Base-by-base conservation (phyloP, 352 stramenopile species). In the Pythium rhizo-oryzae region DNA sequence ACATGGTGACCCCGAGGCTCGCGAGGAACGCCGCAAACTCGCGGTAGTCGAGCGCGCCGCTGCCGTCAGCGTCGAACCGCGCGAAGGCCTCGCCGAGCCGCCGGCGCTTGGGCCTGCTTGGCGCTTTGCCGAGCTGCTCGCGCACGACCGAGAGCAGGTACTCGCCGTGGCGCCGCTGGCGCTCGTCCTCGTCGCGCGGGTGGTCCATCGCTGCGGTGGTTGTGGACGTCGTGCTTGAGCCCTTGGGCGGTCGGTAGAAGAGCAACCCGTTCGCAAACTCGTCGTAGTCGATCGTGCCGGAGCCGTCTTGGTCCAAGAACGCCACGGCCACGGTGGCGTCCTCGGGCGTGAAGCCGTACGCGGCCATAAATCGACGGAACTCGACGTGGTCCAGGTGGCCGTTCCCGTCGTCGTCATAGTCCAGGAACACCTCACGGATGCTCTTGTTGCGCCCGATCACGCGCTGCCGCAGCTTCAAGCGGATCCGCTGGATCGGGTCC, bases 401-500 rank as follows among this genome's bases (percentile, higher is more conserved):
- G 44, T 83, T 92, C 8, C 70, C 74, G 54, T 92, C 82, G 7
- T 60, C 30, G 51, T 92, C 82, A 61, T 86, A 90, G 56, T 92
- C 80, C 62, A 89, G 75, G 23, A 90, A 90, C 8, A 92, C 72
- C 58, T 92, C 81, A 28, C 84, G 80, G 37, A 92, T 92, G 24
- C 75, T 89, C 66, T 92, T 92, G 72, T 70, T 87, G n/a, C 84
- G 74, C 0, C 81, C 84, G 74, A 92, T 89, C 8, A 90, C 80
- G 47, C 84, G 78, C 58, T 92, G 78, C 0, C 81, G 75, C 11
- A 92, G 59, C 65, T 87, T 85, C 0, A 65, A 69, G 21, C 84
- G 79, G 30, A 92, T 86, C 13, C 52, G 54, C 47, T 90, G 80
- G 69, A 92, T 84, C 15, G 81, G 78, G 53, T 74, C 62, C 30